Evolutionary conservation across 2,329 filamentous ascomycete species (phyloP), one percentile per base, ranked within the genome.

Genomic region (Pseudogymnoascus sp.): DNA sequence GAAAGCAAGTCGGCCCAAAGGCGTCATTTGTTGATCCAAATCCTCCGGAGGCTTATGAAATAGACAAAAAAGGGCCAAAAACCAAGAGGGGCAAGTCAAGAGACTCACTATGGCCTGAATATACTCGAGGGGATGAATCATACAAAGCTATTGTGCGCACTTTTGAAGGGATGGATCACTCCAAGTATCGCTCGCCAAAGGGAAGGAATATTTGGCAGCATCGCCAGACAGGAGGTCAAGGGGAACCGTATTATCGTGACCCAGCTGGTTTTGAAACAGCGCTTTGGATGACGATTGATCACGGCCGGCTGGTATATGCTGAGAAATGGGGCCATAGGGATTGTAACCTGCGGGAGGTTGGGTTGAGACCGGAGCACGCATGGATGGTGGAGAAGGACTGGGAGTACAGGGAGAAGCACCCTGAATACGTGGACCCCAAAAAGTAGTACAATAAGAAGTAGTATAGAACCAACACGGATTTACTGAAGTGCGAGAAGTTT

Each of bases 181-280:
- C 58, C 2, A 60, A 60, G 33, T 38, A 60, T 18, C 37, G 33
- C 5, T 41, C 58, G 67, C 65, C 33, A 65, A 52, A 74, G 52
- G 69, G 72, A 18, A 74, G 81, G 31, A 83, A 84, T 69, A 79
- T 75, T 9, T 85, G 82, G 82, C 81, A 84, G 68, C 70, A 69
- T 2, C 75, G 77, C 31, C 82, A 84, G 68, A 75, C 72, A 4
- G 81, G 81, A 31, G 82, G 82, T 1, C 61, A 75, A 23, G 80
- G 79, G 12, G 82, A 84, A 68, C 81, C 81, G 1, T 84, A 78
- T 64, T 80, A 83, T 69, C 78, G 82, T 64, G 74, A 80, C 60
- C 66, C 77, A 0, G 75, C 75, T 1, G 81, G 80, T 1, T 73
- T 82, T 61, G 74, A 76, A 3, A 70, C 73, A 55, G 77, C 73